These are phyloP conservation scores for Candida loeiensis DNA, from an alignment of 805 yeast species.

Conservation along the genomic window DNA sequence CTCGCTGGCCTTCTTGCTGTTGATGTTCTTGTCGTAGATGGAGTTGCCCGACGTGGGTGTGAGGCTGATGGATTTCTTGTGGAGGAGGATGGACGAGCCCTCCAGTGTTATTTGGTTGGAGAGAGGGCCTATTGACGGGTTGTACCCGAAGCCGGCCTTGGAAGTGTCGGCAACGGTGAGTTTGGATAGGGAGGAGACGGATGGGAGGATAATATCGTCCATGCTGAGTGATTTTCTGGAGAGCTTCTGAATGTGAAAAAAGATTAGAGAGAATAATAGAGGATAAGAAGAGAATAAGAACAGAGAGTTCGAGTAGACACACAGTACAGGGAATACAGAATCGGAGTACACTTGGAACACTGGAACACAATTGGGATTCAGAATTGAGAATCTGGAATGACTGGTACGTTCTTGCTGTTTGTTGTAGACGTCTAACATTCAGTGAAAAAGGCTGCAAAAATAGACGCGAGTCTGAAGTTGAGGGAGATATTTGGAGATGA, in stretches of 20 bases:
- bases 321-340: no score
- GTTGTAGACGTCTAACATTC: no score
- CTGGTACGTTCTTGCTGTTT: no score
- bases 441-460: conserved; percentile 4
- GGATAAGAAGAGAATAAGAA: no score
- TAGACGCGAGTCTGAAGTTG: conserved; percentile 9
- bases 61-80: conserved; percentile 28
- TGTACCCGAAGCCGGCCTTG: conserved; percentile 39
- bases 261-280: no score
- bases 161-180: conserved; percentile 27
- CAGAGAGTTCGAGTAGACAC: no score
- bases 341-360: no score
- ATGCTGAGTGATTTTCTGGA: no score
- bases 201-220: conserved; percentile 31
- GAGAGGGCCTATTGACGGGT: conserved; percentile 40
- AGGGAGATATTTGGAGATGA: conserved; percentile 13
- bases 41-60: conserved; percentile 36
- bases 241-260: no score
- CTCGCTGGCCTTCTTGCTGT: conserved; percentile 62
- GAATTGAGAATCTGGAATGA: no score
- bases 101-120: conserved; percentile 38
- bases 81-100: conserved; percentile 33
- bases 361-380: no score
- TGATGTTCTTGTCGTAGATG: conserved; percentile 64
- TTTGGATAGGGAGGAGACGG: conserved; percentile 26